Base-by-base conservation (phyloP, 208 protist genomes). In the Leishmania tarentolae region DNA sequence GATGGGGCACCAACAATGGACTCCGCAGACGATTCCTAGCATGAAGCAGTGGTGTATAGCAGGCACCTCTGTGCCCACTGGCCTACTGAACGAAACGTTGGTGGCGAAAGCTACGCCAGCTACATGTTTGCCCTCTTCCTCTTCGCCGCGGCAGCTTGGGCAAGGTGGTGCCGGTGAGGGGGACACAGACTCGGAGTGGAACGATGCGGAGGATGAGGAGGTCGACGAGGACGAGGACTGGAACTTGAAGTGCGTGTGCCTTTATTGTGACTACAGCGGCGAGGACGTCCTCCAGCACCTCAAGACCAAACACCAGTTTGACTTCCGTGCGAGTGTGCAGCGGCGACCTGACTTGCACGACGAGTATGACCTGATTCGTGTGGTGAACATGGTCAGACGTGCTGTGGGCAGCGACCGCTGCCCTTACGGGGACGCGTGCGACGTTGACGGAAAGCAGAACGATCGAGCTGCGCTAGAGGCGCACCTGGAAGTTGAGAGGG, bases 351-450 rank as follows among this genome's bases (percentile, higher is more conserved):
- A 91, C 59, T 80, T 95, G 28, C 50, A 76, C 17, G 90, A 92
- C 53, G 91, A 93, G 82, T 96, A 96, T 80, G 94, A 97, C 72
- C 56, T 93, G 19, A 95, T 97, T 61, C 91, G 94, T 15, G 52
- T 94, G 28, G 88, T 95, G n/a, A 97, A 97, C 68, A 81, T 76
- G 42, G 86, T 94, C 46, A 91, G 94, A 3, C 82, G 88, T 2
- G 85, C 86, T 59, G 87, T 95, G 15, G 80, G 70, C 42, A 59
- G 76, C 13, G 77, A 82, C 31, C 76, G 83, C n/a, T 86, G 83
- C 76, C 83, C 83, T 37, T 78, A 75, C 59, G 75, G 75, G 21
- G 79, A 76, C 61, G 59, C 66, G 76, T 91, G 85, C 57, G 35
- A 24, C 28, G 71, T 80, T 37, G 75, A 82, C 63, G 69, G 83